Percentiles rank a stretch among this genome's conserved stretches.
Evolutionary conservation across 73 alveolate genomes (phyloP).

Genomic region (Tetrahymena borealis): DNA sequence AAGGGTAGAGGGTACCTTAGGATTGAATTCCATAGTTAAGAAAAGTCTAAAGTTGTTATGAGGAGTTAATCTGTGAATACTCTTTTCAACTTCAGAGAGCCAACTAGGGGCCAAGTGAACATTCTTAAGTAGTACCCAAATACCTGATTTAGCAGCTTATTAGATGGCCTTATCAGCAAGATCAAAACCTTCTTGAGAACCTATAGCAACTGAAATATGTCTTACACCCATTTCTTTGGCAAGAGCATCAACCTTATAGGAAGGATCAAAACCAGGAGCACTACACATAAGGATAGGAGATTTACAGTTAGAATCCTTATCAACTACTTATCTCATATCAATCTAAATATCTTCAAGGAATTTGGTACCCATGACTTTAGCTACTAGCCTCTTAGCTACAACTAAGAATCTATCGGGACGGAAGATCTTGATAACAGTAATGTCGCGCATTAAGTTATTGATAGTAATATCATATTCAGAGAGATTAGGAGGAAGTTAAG

Average conservation of each 20-base stretch:
- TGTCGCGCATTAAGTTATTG: constrained; percentile 45
- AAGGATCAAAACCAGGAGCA: constrained; percentile 98
- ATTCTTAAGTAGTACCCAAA: constrained; percentile 98
- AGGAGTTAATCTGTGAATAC: constrained; percentile 85
- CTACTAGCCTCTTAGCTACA: constrained; percentile 60
- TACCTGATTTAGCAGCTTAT: constrained; percentile 83
- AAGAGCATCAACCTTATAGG: constrained; percentile 80
- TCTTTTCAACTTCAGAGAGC: constrained; percentile 97
- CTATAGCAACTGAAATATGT: constrained; percentile 96
- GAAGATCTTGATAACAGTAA: constrained; percentile 64
- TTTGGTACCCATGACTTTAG: constrained; percentile 70
- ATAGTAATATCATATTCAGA: constrained; percentile 20
- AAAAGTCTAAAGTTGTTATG: constrained; percentile 97
- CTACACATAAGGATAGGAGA: constrained; percentile 80
- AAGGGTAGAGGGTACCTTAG: constrained; percentile 95
- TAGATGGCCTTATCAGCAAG: constrained; percentile 90
- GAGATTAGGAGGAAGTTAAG: constrained; percentile 22
- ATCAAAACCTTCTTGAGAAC: constrained; percentile 95
- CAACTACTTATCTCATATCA: constrained; percentile 74
- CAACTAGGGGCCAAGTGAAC: constrained; percentile 98
- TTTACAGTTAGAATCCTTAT: constrained; percentile 79
- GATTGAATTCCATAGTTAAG: constrained; percentile 99
- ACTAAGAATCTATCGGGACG: constrained; percentile 70
- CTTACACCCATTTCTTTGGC: constrained; percentile 78
- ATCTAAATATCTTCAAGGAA: constrained; percentile 68